Conservation (phyloP, 1,284 basidiomycete genomes). For the Ceratorhiza oryzae-sativae region DNA sequence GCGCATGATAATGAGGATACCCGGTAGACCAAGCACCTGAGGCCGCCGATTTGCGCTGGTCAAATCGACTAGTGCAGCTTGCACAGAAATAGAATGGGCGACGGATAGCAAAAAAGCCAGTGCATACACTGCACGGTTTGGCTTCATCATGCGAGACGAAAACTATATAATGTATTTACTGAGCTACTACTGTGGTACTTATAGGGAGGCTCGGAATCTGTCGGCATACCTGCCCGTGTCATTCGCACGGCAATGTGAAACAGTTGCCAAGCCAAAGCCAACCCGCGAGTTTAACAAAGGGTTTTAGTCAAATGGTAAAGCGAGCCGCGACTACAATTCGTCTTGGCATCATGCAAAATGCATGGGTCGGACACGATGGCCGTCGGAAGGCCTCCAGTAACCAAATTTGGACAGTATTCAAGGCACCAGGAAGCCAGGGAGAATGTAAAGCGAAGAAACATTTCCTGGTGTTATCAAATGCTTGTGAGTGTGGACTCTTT, state of each 20-base stretch:
- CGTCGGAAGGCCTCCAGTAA: neutral
- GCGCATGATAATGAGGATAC: neutral
- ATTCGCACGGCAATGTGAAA: neutral
- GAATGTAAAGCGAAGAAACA: neutral
- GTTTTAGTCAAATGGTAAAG: neutral
- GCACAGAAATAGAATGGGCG: neutral
- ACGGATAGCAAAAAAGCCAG: neutral
- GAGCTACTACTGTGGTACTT: neutral
- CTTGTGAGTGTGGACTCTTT: too few relatives aligned
- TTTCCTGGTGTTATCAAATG: neutral
- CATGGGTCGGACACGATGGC: neutral
- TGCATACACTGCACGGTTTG: neutral
- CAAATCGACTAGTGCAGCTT: slow-evolving; percentile 29
- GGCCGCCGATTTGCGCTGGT: slow-evolving; percentile 28
- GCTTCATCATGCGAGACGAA: slow-evolving; percentile 7
- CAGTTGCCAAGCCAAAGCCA: neutral
- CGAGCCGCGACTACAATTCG: neutral
- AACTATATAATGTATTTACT: too few relatives aligned
- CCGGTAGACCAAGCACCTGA: slow-evolving; percentile 16
- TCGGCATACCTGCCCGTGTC: neutral
- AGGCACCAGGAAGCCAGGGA: neutral
- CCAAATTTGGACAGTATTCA: neutral
- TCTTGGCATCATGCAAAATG: neutral
- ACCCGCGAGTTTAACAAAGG: neutral
- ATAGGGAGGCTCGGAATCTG: neutral